phyloP scores from a whole-genome alignment of 1,284 basidiomycete genomes.

The Microbotryum scabiosae region DNA sequence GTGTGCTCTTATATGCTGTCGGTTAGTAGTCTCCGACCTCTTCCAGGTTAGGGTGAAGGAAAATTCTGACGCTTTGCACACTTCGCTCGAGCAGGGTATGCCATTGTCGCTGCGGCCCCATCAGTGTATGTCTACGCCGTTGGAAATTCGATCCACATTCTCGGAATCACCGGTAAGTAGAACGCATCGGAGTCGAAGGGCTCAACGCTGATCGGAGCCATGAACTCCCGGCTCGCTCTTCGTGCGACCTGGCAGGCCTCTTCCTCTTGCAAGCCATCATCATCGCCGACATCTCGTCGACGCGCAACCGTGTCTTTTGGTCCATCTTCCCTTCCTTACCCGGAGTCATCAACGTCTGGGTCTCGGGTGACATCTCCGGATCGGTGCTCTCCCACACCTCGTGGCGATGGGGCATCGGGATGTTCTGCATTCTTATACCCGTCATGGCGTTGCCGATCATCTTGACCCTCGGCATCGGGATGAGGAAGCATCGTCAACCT shows the following conservation, averaged over 20 bases:
- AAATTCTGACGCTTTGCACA: not conserved
- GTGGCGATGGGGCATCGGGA: conserved; percentile 38
- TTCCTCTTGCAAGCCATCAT: conserved; percentile 38
- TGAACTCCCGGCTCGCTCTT: not conserved
- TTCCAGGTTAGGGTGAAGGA: too few species aligned
- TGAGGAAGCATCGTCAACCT: conserved; percentile 10
- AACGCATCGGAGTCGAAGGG: too few species aligned
- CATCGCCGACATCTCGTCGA: conserved; percentile 38
- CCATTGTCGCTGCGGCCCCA: conserved; percentile 37
- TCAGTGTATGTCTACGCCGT: conserved; percentile 35
- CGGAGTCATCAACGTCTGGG: conserved; percentile 38
- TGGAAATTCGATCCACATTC: conserved; percentile 39
- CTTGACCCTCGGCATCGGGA: conserved; percentile 32
- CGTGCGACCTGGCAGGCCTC: conserved; percentile 8
- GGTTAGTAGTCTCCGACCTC: conserved; percentile 16
- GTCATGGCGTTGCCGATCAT: conserved; percentile 37
- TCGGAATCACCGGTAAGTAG: conserved; percentile 37
- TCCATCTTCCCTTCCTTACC: conserved; percentile 38
- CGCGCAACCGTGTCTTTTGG: conserved; percentile 39
- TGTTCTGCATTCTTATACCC: conserved; percentile 39
- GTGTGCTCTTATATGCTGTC: conserved; percentile 37
- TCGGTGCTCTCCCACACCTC: conserved; percentile 17
- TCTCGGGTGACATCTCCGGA: conserved; percentile 34
- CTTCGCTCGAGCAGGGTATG: conserved; percentile 22
- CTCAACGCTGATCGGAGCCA: too few species aligned